Conservation (phyloP, 805 yeast genomes). For the Cyberlindnera xishuangbannaensis region DNA sequence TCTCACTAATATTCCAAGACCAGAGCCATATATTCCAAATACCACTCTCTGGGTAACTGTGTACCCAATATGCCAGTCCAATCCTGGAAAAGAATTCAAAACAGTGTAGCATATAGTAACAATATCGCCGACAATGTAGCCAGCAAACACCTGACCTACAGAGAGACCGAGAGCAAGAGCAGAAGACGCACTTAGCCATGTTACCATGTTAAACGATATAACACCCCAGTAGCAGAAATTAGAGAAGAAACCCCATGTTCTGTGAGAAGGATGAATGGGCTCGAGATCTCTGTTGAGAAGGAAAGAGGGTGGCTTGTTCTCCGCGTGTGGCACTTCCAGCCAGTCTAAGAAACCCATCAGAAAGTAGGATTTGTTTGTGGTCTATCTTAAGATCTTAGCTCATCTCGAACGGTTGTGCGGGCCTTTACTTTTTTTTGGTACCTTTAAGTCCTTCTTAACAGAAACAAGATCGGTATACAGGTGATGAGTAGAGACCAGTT, state of each 20-base stretch:
- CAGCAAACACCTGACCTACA: conserved; percentile 40
- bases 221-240: conserved; percentile 41
- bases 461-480: no score
- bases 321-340: conserved; percentile 2
- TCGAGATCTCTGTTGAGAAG: conserved; percentile 9
- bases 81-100: conserved; percentile 43
- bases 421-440: no score
- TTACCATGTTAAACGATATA: conserved; percentile 38
- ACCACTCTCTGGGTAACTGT: conserved; percentile 40
- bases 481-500: no score
- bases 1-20: conserved; percentile 36
- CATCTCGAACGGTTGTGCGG: no score
- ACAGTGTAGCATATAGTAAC: conserved; percentile 38
- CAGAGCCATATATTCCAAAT: conserved; percentile 42
- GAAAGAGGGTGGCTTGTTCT: conserved; percentile 2
- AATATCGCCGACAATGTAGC: conserved; percentile 38
- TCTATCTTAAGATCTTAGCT: no score
- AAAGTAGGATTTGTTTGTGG: no score
- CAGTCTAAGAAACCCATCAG: no score
- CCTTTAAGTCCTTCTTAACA: no score
- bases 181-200: conserved; percentile 42
- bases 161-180: conserved; percentile 39
- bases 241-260: conserved; percentile 36
- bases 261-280: conserved; percentile 19
- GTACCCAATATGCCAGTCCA: conserved; percentile 44